Conservation (phyloP, 371 early-diverging fungal genomes). For the Mucor velutinosus region DNA sequence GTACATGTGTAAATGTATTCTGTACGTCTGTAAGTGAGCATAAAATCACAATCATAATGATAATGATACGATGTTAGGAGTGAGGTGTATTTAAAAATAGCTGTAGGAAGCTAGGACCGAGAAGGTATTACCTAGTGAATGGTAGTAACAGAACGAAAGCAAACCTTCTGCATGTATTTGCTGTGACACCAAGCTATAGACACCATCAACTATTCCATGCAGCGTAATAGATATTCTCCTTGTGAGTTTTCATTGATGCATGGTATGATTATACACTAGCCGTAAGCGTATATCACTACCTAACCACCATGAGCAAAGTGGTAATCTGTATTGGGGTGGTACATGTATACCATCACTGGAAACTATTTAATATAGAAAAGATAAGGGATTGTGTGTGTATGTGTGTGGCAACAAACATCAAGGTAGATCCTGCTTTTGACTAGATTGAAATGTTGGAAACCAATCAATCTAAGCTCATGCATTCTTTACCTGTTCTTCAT, state of each 20-base stretch:
- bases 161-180: not conserved
- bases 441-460: not conserved
- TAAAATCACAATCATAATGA: not conserved
- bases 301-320: not conserved
- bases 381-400: not conserved
- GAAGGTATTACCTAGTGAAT: not conserved
- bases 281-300: not conserved
- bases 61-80: not conserved
- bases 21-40: not conserved
- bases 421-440: not conserved
- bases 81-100: not conserved
- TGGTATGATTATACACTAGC: not conserved
- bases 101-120: not conserved
- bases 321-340: not conserved
- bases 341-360: not conserved
- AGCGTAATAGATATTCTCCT: not conserved
- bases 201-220: not conserved
- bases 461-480: not conserved
- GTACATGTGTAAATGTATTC: not conserved
- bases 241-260: not conserved
- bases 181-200: not conserved
- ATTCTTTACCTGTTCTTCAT: not conserved
- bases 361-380: not conserved
- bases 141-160: not conserved
- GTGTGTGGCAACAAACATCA: not conserved